Conservation (phyloP, 2,329 filamentous ascomycete species). For the Cytospora schulzeri region DNA sequence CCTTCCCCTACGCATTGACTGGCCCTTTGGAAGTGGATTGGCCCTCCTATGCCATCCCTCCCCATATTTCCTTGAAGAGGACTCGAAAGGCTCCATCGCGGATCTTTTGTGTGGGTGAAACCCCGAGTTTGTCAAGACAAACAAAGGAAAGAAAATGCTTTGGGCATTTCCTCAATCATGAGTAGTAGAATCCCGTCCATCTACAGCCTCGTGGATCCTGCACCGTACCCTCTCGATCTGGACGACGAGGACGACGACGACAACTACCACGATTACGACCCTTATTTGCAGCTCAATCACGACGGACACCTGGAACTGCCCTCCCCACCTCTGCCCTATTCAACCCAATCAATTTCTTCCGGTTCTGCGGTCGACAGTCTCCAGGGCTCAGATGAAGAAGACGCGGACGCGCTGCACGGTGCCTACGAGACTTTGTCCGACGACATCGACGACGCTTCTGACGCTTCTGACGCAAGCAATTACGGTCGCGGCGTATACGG, state of each 20-base stretch:
- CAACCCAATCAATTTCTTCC: not conserved
- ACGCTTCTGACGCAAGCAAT: not conserved
- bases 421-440: not conserved
- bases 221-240: slow-evolving; percentile 1
- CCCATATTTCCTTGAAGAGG: not conserved
- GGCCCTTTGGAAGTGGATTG: not conserved
- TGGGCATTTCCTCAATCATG: slow-evolving; percentile 3
- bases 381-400: not conserved
- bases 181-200: slow-evolving; percentile 3
- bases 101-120: not conserved
- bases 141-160: slow-evolving; percentile 1
- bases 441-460: not conserved
- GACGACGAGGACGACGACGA: not conserved
- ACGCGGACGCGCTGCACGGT: not conserved
- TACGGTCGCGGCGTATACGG: not conserved
- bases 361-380: not conserved
- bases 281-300: slow-evolving; percentile 2
- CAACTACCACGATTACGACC: not conserved
- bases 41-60: no score
- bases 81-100: not conserved
- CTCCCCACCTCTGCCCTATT: not conserved
- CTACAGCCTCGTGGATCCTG: not conserved
- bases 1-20: not conserved
- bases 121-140: not conserved
- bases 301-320: not conserved